Base-by-base conservation (phyloP, 1,284 basidiomycete genomes). In the Somion occarium region DNA sequence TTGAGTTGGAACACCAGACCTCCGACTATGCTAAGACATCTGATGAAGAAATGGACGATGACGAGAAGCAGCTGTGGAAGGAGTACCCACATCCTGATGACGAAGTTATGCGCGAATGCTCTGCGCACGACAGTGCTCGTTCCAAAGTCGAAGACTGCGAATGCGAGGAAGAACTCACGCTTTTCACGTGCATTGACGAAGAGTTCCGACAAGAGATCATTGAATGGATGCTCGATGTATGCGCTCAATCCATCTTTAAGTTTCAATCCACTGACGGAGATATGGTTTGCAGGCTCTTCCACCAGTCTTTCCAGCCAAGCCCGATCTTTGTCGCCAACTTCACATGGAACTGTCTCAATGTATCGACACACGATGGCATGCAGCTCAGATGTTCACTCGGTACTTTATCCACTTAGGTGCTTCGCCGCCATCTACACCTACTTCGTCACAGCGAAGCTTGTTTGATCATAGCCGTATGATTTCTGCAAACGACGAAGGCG, bases 311-410 rank as follows among this genome's bases (percentile, higher is more conserved):
- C 38, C 53, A 46, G 13, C 53, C 38, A 30, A 53, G 46, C 48
- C 58, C 48, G 48, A 56, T 25, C 20, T 47, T 9, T 59, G 61
- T 23, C 44, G 54, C 19, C 71, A 82, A 51, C 70, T 85, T 23
- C 64, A 70, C 39, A 75, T 82, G 48, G 79, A 85, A 52, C 70
- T 85, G 19, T 61, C 63, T 2, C 71, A 67, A 2, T 81, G 75
- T 0, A 70, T 69, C 0, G 75, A 83, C 55, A 84, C 82, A 7
- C 71, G 80, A 3, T 85, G 83, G 56, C 80, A 83, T 49, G 82
- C 82, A 0, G 76, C 69, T 0, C 74, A 78, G 58, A 62, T 83
- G 50, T 81, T 84, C 56, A 65, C 73, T 39, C 69, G 79, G 24
- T 83, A 79, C 55, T 74, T 78, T 54, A 66, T 68, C 24, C 61